Base-by-base conservation (phyloP, 768 basidiomycete species). In the Pleurotus djamor region DNA sequence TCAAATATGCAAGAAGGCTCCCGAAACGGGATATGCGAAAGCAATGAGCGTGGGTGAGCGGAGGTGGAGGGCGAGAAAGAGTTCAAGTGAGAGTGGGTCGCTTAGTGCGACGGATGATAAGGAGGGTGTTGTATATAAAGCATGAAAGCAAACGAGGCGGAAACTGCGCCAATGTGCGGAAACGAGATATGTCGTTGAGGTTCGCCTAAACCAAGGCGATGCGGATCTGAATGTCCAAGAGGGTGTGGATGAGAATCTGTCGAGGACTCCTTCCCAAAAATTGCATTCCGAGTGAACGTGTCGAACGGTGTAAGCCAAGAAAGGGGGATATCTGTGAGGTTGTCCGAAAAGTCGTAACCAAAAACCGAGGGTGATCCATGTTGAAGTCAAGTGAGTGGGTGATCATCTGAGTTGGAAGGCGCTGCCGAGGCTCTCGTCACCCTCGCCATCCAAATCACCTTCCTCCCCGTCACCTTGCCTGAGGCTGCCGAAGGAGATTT, bases 401-500 rank as follows among this genome's bases (percentile, higher is more conserved):
- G 58, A 44, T 78, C 64, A 88, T 12, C 74, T 78, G 71, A 89
- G 71, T 64, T 88, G 86, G 69, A 93, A 90, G 32, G 91, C 91
- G 66, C 89, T 91, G 33, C 82, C 91, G 52, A 92, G 70, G 58
- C 74, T 74, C 48, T 69, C 60, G 13, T 69, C 68, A 4, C 69
- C 71, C 41, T 72, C 69, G n/a, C 69, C 69, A 32, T 74, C 71
- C 59, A 71, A 71, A 55, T 74, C 68, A 36, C 65, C 61, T 51
- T 65, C 71, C 5, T 69, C 70, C 4, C 63, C 73, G 62, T 77
- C 72, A 16, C 73, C 67, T 59, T 77, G 78, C 32, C 78, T 72
- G 36, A 83, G 63, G 47, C 77, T 84, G 13, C 86, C 83, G 66
- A 92, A 92, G 1, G 87, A 88, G 48, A 91, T 91, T 58, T 84